Base-by-base conservation (phyloP, 78 protist species). In the Planoprotostelium fungivorum region DNA sequence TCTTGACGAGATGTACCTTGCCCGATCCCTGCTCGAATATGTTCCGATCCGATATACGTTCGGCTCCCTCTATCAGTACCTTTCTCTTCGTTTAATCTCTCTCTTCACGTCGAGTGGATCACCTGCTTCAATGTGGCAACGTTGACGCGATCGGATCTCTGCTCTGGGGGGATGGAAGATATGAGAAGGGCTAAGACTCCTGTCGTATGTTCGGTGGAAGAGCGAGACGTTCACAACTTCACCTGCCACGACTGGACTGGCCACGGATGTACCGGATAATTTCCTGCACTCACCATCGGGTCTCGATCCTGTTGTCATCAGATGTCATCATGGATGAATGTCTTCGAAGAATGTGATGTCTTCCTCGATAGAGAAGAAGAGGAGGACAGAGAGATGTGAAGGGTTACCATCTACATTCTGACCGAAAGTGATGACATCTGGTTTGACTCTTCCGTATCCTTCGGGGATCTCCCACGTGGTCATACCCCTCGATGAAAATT, bases 191-290 rank as follows among this genome's bases (percentile, higher is more conserved):
- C 85, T n/a, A 63, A 25, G n/a, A 92, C 16, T 16, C 73, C 73
- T 51, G 73, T 16, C 5, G 5, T 16, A 51, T 51, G 73, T 5
- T 51, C 73, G 16, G 16, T n/a, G n/a, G n/a, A n/a, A n/a, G n/a
- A n/a, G n/a, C n/a, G n/a, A n/a, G n/a, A n/a, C n/a, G n/a, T n/a
- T n/a, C n/a, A n/a, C n/a, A n/a, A 16, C 16, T 16, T 51, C 96
- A 39, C 99, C 99, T 0, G 98, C 92, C 1, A 98, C 98, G 0
- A 98, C 97, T 0, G 99, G 99, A n/a, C 98, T 91, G 0, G 99
- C 97, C 0, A 97, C 98, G 0, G 91, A 87, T 0, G 99, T 98
- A 0, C 99, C 99, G 0, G 97, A 93, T 23, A 97, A 85, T 29
- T 93, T n/a, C 0, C 86, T 29, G 87, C 99, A 98, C 28, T 86